These are phyloP conservation scores for Dryas integrifolia DNA, from an alignment of 331 rosid species.

Conservation along the genomic window DNA sequence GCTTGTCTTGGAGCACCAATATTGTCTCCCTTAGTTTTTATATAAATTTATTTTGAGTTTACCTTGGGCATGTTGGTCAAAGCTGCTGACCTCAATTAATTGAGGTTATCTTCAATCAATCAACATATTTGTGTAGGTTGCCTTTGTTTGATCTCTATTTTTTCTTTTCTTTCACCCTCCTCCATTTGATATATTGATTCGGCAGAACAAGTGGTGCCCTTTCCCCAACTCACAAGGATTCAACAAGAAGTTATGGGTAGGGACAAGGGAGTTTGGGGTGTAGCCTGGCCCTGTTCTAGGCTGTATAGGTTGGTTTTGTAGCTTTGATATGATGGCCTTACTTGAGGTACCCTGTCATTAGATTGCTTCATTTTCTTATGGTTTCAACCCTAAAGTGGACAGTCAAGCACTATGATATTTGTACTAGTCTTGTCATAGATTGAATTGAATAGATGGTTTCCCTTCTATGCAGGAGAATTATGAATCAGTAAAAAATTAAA, in stretches of 20 bases:
- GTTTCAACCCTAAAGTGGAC: not conserved
- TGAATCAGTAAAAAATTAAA: no score
- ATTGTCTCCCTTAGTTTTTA: not conserved
- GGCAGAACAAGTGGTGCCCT: not conserved
- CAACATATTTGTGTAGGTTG: not conserved
- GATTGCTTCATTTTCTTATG: not conserved
- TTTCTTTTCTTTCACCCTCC: not conserved
- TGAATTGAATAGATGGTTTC: not conserved
- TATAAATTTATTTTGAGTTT: not conserved
- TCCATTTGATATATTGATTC: not conserved
- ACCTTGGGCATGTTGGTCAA: not conserved
- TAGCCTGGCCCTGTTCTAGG: not conserved
- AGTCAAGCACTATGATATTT: not conserved
- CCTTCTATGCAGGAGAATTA: no score
- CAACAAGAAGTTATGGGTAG: not conserved
- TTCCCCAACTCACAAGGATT: not conserved
- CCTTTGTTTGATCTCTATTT: not conserved
- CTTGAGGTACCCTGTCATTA: not conserved
- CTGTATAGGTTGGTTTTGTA: not conserved
- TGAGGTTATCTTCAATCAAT: not conserved
- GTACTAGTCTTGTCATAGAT: not conserved
- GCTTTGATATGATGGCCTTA: not conserved
- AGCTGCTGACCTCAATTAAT: not conserved
- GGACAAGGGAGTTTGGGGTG: not conserved
- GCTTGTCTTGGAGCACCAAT: no score